Evolutionary conservation across 2,329 filamentous ascomycete species (phyloP).

Genomic region (Botrytis medusae): DNA sequence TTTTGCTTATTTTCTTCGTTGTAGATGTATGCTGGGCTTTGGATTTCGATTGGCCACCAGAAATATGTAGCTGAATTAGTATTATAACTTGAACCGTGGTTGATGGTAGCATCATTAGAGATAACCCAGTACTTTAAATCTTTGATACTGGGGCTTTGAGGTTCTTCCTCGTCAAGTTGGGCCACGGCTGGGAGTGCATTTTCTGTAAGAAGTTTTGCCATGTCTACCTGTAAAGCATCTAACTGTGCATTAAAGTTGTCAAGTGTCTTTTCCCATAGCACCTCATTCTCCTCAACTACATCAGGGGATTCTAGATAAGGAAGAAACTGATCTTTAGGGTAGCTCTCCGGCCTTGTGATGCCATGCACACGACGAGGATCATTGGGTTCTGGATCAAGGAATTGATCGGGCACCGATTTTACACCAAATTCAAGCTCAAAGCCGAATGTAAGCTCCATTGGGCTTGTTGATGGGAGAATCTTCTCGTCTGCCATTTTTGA

Average conservation of each 20-base stretch:
- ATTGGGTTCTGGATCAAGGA: background rate
- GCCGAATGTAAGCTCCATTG: background rate
- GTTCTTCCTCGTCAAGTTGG: background rate
- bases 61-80: background rate
- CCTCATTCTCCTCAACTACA: background rate
- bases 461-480: background rate
- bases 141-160: background rate
- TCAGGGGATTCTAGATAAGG: background rate
- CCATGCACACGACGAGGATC: background rate
- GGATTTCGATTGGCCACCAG: slow-evolving; percentile 1
- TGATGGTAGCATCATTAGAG: background rate
- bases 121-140: background rate
- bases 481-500: background rate
- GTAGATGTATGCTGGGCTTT: slow-evolving; percentile 4
- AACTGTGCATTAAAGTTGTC: background rate
- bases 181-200: background rate
- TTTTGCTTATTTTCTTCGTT: slow-evolving; percentile 3
- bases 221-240: background rate
- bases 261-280: background rate
- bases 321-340: background rate
- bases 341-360: background rate
- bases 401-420: background rate
- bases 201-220: background rate
- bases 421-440: slow-evolving; percentile 6
- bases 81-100: background rate